Evolutionary conservation across 2,329 filamentous ascomycete genomes (phyloP).

Genomic region (Escovopsis sp.): DNA sequence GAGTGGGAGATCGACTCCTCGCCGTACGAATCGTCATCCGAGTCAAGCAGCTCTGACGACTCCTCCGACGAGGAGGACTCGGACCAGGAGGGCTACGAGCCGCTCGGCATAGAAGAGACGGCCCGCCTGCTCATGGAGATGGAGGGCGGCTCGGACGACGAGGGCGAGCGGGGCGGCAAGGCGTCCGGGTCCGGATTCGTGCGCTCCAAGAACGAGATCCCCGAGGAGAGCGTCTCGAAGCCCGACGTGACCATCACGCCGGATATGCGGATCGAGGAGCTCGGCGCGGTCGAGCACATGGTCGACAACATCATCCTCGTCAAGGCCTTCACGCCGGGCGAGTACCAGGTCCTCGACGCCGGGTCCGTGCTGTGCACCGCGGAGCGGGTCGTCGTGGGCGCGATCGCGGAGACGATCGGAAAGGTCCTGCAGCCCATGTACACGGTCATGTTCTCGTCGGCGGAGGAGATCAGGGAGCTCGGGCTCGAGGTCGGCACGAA

Average conservation of each 20-base stretch:
- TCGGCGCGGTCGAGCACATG: slow-evolving; percentile 62
- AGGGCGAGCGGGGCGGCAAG: slow-evolving; percentile 37
- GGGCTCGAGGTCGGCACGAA: slow-evolving; percentile 54
- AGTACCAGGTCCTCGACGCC: slow-evolving; percentile 71
- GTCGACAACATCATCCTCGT: slow-evolving; percentile 70
- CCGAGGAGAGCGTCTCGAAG: slow-evolving; percentile 50
- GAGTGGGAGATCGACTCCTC: slow-evolving; percentile 81
- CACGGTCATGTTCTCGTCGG: slow-evolving; percentile 58
- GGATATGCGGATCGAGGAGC: slow-evolving; percentile 60
- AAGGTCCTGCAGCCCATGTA: slow-evolving; percentile 78
- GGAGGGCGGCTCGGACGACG: slow-evolving; percentile 68
- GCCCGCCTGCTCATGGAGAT: slow-evolving; percentile 74
- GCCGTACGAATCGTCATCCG: slow-evolving; percentile 54
- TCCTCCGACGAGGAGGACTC: slow-evolving; percentile 43
- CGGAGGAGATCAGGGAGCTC: slow-evolving; percentile 51
- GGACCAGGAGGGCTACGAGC: slow-evolving; percentile 49
- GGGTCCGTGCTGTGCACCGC: slow-evolving; percentile 72
- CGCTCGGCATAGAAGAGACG: slow-evolving; percentile 69
- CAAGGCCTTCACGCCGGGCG: slow-evolving; percentile 62
- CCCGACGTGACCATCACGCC: slow-evolving; percentile 66
- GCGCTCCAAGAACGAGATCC: slow-evolving; percentile 69
- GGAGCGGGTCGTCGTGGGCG: slow-evolving; percentile 63
- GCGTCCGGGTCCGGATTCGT: slow-evolving; percentile 33
- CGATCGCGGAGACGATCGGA: slow-evolving; percentile 73
- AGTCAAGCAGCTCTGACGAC: slow-evolving; percentile 43